Evolutionary conservation across 441 rosid species (phyloP).

Genomic region (Gossypium davidsonii): DNA sequence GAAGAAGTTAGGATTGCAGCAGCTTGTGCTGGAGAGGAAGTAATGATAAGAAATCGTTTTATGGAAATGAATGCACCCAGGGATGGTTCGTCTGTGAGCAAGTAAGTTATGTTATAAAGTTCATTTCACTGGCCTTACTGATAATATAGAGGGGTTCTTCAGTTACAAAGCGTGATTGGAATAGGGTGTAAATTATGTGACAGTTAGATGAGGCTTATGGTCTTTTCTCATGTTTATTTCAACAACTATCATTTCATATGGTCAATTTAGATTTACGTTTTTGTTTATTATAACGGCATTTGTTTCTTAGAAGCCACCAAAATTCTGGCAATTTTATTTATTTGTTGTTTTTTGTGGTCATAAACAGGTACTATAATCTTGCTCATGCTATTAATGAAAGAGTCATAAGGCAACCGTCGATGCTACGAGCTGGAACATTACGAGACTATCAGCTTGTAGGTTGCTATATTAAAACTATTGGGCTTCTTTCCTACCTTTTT

Average conservation of each 20-base stretch:
- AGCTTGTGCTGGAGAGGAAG: slow-evolving; percentile 97
- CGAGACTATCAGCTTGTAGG: slow-evolving; percentile 99
- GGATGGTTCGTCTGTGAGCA: slow-evolving; percentile 87
- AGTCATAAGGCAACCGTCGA: slow-evolving; percentile 89
- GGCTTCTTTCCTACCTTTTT: background rate
- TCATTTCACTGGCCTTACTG: background rate
- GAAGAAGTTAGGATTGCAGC: slow-evolving; percentile 97
- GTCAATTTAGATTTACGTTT: background rate
- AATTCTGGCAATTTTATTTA: background rate
- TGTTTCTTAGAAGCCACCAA: background rate
- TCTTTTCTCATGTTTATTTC: slow-evolving; percentile 1
- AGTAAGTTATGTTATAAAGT: slow-evolving; percentile 42
- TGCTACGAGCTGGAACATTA: slow-evolving; percentile 89
- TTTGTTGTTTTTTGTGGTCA: slow-evolving; percentile 13
- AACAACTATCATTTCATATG: background rate
- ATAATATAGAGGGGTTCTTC: background rate
- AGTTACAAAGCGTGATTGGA: background rate
- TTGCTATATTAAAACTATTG: slow-evolving; percentile 26
- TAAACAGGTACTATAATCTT: slow-evolving; percentile 82
- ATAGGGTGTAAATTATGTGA: slow-evolving; percentile 6
- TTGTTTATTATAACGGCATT: background rate
- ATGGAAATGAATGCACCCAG: slow-evolving; percentile 98
- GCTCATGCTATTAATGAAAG: slow-evolving; percentile 99
- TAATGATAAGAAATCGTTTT: slow-evolving; percentile 87
- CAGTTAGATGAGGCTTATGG: background rate